Evolutionary conservation across 2,329 filamentous ascomycete species (phyloP), one percentile per base, ranked within the genome.

Genomic region (Trichoderma koningiopsis): DNA sequence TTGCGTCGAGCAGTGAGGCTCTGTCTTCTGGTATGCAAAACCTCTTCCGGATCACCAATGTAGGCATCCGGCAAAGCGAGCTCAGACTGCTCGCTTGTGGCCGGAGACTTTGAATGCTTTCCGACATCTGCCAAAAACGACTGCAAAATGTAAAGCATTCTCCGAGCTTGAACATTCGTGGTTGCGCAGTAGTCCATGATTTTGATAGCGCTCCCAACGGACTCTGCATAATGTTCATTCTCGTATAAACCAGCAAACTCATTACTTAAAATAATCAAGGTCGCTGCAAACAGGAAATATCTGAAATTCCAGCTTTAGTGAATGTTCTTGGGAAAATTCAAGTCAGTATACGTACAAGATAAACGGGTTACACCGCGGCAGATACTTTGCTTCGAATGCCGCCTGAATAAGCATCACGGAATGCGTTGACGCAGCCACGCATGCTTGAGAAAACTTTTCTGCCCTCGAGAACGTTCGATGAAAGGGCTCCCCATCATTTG

Each of bases 281-380:
- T 80, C 0, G 87, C 84, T 5, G 86, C 81, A 70, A 88, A 88
- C 49, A 89, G 79, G 66, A 86, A 87, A 73, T 88, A 84, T 72
- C 87, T 22, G n/a, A 49, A 1, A 29, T 27, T n/a, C 33, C 71
- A 33, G 24, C 2, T 11, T 40, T 14, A 55, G 16, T 5, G 4
- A 13, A 16, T 29, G 33, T 13, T 22, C 29, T 19, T 52, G 6
- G 16, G 13, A 11, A 0, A 4, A 3, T 14, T 35, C 70, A 60
- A 55, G 37, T 68, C 22, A 58, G 14, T 13, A 11, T 2, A 77
- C 86, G 79, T 76, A 88, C 87, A 88, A 82, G 64, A 87, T 79
- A 70, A 88, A 87, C 0, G 86, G 86, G 71, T 88, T 85, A 58
- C 85, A 80, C 62, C 81, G 82, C 2, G 86, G 81, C 27, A 88